phyloP scores from a whole-genome alignment of 176 grass and related monocot species.

The Chloris gayana region DNA sequence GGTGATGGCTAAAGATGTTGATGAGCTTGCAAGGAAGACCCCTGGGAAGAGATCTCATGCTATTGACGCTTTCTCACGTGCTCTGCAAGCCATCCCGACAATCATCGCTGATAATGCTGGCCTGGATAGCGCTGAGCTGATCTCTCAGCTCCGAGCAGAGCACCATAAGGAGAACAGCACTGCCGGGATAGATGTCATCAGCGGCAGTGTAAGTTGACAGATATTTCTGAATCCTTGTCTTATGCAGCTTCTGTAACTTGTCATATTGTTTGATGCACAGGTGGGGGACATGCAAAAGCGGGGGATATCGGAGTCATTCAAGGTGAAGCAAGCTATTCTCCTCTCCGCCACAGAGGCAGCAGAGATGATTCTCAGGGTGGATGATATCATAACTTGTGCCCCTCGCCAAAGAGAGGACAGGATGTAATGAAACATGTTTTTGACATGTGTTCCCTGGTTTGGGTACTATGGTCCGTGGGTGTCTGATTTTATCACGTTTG shows the following conservation, averaged over 20 bases:
- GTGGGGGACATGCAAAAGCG: constrained; percentile 56
- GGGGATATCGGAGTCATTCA: constrained; percentile 55
- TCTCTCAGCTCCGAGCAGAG: constrained; percentile 97
- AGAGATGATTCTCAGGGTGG: constrained; percentile 62
- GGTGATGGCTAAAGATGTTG: constrained; percentile 89
- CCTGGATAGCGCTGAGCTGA: constrained; percentile 81
- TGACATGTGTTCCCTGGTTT: not conserved
- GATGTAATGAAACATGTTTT: constrained; percentile 27
- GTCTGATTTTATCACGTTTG: constrained; percentile 14
- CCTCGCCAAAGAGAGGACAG: constrained; percentile 52
- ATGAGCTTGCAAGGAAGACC: constrained; percentile 85
- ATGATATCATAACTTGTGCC: constrained; percentile 50
- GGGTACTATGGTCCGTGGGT: not conserved
- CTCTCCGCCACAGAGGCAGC: constrained; percentile 43
- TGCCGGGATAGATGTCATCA: constrained; percentile 82
- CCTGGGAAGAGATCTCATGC: constrained; percentile 96
- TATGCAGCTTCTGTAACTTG: constrained; percentile 3
- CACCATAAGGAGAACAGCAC: constrained; percentile 79
- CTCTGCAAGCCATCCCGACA: constrained; percentile 89
- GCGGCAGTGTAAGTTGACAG: constrained; percentile 62
- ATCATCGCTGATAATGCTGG: constrained; percentile 93
- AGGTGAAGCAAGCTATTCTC: constrained; percentile 58
- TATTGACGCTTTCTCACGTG: constrained; percentile 78
- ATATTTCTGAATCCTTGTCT: not conserved
- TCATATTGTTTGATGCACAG: constrained; percentile 7